A percentile compares a stretch with the other conserved stretches of the same genome.
phyloP scores from a whole-genome alignment of 225 moss, liverwort and hornwort species.

The Antitrichia curtipendula region DNA sequence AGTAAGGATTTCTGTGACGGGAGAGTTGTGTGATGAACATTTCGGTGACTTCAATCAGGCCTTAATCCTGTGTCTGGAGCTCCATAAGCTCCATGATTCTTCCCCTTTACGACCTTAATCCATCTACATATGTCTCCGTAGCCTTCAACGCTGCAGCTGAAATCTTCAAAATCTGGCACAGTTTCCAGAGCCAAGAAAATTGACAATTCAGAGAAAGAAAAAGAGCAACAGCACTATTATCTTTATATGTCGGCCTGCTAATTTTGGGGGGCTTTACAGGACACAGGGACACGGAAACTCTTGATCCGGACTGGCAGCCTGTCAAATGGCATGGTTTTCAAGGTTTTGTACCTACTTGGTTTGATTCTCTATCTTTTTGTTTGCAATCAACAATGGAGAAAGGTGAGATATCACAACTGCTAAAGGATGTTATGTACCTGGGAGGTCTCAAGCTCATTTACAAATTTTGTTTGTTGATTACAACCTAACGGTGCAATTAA shows the following conservation, averaged over 20 bases:
- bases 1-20: constrained; percentile 15
- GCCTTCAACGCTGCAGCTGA: constrained; percentile 29
- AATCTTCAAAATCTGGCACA: constrained; percentile 20
- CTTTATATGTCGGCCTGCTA: background rate
- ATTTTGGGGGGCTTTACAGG: no score
- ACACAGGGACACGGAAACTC: background rate
- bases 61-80: background rate
- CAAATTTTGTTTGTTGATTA: background rate
- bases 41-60: background rate
- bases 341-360: background rate
- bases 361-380: background rate
- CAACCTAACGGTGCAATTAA: background rate
- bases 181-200: background rate
- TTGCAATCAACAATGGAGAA: background rate
- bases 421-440: background rate
- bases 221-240: background rate
- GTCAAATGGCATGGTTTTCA: background rate
- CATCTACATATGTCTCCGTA: constrained; percentile 19
- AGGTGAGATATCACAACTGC: background rate
- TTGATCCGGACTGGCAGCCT: background rate
- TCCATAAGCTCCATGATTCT: background rate
- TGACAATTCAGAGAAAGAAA: background rate
- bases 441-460: background rate
- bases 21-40: constrained; percentile 37
- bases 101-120: background rate